Evolutionary conservation across 768 basidiomycete species (phyloP).

Genomic region (Naganishia antarctica): DNA sequence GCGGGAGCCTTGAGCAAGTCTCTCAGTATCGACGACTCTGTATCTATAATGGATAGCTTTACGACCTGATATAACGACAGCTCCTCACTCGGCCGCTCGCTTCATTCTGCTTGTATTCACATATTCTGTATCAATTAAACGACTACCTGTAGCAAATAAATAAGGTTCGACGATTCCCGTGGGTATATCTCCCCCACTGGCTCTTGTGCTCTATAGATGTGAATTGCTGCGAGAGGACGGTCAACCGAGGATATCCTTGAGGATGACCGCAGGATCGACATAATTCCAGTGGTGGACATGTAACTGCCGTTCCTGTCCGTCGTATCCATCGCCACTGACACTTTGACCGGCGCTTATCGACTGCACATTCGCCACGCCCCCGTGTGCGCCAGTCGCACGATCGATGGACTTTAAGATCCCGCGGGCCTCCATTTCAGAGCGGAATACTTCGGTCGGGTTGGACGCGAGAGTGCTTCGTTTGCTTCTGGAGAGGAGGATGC

Average conservation of each 20-base stretch:
- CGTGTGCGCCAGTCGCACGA: constrained; percentile 5
- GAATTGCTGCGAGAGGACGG: no score
- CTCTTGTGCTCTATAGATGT: no score
- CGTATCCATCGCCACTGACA: neutral
- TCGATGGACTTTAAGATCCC: constrained; percentile 20
- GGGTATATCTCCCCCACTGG: no score
- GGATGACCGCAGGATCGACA: constrained; percentile 25
- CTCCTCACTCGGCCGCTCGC: no score
- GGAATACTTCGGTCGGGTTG: constrained; percentile 8
- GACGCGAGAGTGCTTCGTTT: neutral
- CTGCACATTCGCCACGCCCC: neutral
- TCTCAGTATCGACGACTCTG: no score
- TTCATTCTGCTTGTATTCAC: no score
- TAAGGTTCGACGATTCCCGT: no score
- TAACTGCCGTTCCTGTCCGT: neutral
- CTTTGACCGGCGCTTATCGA: neutral
- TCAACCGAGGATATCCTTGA: constrained; percentile 25
- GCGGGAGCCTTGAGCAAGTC: no score
- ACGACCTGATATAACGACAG: no score
- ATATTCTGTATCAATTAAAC: no score
- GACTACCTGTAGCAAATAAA: no score
- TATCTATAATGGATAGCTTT: no score
- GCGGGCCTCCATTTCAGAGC: constrained; percentile 16
- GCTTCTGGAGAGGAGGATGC: neutral
- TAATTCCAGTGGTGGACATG: constrained; percentile 26